Conservation (phyloP, 306 rosid genomes). For the Prunus mira region DNA sequence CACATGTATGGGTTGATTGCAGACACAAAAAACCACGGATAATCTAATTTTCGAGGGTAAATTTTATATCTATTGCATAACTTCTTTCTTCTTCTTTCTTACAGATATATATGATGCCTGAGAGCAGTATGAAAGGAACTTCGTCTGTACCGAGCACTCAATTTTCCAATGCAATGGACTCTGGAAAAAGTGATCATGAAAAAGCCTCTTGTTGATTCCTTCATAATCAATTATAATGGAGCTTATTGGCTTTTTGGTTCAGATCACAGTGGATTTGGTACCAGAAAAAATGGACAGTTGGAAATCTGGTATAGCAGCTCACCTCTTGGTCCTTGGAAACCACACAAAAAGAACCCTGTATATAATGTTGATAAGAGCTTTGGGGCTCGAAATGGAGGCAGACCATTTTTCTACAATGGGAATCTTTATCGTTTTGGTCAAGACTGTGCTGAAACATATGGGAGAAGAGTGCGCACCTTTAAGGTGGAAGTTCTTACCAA, state of each 20-base stretch:
- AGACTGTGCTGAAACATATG: conserved; percentile 95
- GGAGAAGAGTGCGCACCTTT: conserved; percentile 63
- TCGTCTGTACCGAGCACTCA: conserved; percentile 77
- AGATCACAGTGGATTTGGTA: conserved; percentile 84
- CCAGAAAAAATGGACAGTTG: conserved; percentile 78
- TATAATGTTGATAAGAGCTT: conserved; percentile 68
- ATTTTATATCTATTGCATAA: background rate
- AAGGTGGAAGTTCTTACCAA: conserved; percentile 74
- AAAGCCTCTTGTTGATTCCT: conserved; percentile 81
- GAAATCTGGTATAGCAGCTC: conserved; percentile 90
- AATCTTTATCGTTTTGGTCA: conserved; percentile 86
- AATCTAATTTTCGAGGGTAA: background rate
- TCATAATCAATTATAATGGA: conserved; percentile 52
- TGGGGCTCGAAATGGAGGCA: conserved; percentile 98
- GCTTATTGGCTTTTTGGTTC: conserved; percentile 95
- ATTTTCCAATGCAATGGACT: conserved; percentile 85
- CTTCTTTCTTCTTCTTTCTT: conserved; percentile 7
- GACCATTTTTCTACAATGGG: conserved; percentile 77
- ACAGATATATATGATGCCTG: conserved; percentile 97
- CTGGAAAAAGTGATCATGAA: conserved; percentile 71
- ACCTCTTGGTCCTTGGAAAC: conserved; percentile 91
- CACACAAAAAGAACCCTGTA: conserved; percentile 85
- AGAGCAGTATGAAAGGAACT: conserved; percentile 80
- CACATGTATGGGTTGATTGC: background rate
- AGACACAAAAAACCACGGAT: background rate